Base-by-base conservation (phyloP, 1,284 basidiomycete genomes). In the Farysia itapuensis region DNA sequence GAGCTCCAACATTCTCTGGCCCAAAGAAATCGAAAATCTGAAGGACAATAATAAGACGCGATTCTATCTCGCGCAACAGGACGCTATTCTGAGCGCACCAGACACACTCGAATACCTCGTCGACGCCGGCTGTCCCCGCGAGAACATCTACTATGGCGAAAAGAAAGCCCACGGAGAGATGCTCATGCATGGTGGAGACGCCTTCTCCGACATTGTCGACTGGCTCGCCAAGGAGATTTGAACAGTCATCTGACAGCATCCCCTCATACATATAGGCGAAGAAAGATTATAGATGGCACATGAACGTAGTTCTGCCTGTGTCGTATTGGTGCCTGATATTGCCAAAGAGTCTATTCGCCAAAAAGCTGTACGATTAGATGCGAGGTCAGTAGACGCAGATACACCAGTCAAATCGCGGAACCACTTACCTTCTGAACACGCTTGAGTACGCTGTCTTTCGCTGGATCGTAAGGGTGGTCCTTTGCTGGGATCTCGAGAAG, bases 401-500 rank as follows among this genome's bases (percentile, higher is more conserved):
- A 28, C 9, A n/a, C 26, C 9, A 28, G 11, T 28, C 9, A 28
- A n/a, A 28, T 28, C 26, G n/a, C 11, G n/a, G 26, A 24, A 7
- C 12, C 20, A 47, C 69, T 12, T 44, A 73, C 66, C 61, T 75
- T 99, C 82, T 96, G 91, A 7, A 99, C 95, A 35, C 95, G 86
- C 79, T 96, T 98, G 70, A 99, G 81, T 25, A 99, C 85, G 2
- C 90, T 95, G 77, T 99, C 95, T 79, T 97, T 98, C 9, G 87
- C 85, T 5, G 95, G 95, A 79, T 99, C 79, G 49, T 80, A 80
- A 0, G 79, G 79, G 43, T 79, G 78, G 25, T 80, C 91, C 77
- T 94, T 94, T 41, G 88, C 90, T 15, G 95, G 95, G 61, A 98
- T 98, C 79, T 99, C 95, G 18, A 99, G 84, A 25, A 99, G 79